Evolutionary conservation across 768 basidiomycete genomes (phyloP).

Genomic region (Trametes coccinea): DNA sequence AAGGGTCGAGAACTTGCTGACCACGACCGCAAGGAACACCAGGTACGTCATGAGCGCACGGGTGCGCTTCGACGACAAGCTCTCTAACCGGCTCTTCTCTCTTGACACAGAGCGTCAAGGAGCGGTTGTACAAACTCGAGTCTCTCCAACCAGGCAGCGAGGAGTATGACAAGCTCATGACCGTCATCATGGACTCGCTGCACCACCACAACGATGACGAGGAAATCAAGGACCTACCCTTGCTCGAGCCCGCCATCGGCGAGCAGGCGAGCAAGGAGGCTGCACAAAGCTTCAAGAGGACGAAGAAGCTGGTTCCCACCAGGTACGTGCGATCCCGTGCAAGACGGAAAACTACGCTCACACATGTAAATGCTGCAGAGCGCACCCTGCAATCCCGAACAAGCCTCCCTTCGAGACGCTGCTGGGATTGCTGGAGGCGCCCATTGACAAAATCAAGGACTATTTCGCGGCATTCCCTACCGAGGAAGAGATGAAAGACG

Average conservation of each 20-base stretch:
- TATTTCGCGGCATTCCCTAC: slow-evolving; percentile 55
- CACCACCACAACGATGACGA: slow-evolving; percentile 58
- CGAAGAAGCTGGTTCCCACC: slow-evolving; percentile 65
- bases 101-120: slow-evolving; percentile 31
- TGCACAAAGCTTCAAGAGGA: slow-evolving; percentile 49
- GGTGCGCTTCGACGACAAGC: no score
- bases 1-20: slow-evolving; percentile 52
- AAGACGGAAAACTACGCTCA: neutral
- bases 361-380: slow-evolving; percentile 30
- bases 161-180: slow-evolving; percentile 46
- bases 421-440: slow-evolving; percentile 51
- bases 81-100: neutral
- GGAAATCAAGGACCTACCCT: slow-evolving; percentile 56
- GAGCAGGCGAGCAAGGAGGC: slow-evolving; percentile 45
- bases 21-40: slow-evolving; percentile 57
- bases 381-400: slow-evolving; percentile 55
- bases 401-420: slow-evolving; percentile 63
- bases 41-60: slow-evolving; percentile 34
- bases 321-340: slow-evolving; percentile 38
- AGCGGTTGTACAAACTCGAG: slow-evolving; percentile 49
- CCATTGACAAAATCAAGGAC: slow-evolving; percentile 62
- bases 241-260: slow-evolving; percentile 50
- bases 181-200: slow-evolving; percentile 48
- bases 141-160: slow-evolving; percentile 41
- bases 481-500: slow-evolving; percentile 48